A percentile compares a stretch with the other conserved stretches of the same genome.
phyloP scores from a whole-genome alignment of 2,329 filamentous ascomycete genomes.

The Aspergillus quadricinctus region DNA sequence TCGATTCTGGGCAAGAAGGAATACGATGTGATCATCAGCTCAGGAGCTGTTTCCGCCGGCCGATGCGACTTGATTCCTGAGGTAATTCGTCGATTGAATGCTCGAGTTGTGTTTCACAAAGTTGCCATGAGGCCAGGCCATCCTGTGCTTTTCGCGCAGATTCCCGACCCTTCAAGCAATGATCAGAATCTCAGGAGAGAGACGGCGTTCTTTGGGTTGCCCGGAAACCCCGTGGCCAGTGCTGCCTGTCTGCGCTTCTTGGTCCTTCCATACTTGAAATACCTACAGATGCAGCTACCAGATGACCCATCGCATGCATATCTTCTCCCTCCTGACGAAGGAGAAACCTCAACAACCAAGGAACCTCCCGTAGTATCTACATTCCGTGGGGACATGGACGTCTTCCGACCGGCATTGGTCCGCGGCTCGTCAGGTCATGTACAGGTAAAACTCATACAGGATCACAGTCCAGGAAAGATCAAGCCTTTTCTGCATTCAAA shows the following conservation, averaged over 20 bases:
- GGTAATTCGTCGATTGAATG: conserved; percentile 17
- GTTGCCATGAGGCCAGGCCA: conserved; percentile 27
- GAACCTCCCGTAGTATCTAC: not conserved
- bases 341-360: not conserved
- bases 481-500: conserved; percentile 18
- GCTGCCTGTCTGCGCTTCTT: conserved; percentile 27
- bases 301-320: conserved; percentile 3
- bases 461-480: conserved; percentile 21
- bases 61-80: conserved; percentile 22
- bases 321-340: not conserved
- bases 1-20: conserved; percentile 4
- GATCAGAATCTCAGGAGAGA: not conserved
- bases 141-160: conserved; percentile 24
- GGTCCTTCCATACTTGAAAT: conserved; percentile 21
- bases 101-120: conserved; percentile 22
- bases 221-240: conserved; percentile 24
- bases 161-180: conserved; percentile 2
- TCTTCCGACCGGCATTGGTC: conserved; percentile 8
- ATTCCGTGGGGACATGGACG: conserved; percentile 3
- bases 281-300: conserved; percentile 6
- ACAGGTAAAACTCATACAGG: not conserved
- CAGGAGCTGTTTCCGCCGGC: conserved; percentile 27
- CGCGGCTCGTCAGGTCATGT: not conserved
- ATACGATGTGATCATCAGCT: conserved; percentile 25
- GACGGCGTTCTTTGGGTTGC: conserved; percentile 25